Base-by-base conservation (phyloP, 805 yeast genomes). In the Candida vartiovaarae region DNA sequence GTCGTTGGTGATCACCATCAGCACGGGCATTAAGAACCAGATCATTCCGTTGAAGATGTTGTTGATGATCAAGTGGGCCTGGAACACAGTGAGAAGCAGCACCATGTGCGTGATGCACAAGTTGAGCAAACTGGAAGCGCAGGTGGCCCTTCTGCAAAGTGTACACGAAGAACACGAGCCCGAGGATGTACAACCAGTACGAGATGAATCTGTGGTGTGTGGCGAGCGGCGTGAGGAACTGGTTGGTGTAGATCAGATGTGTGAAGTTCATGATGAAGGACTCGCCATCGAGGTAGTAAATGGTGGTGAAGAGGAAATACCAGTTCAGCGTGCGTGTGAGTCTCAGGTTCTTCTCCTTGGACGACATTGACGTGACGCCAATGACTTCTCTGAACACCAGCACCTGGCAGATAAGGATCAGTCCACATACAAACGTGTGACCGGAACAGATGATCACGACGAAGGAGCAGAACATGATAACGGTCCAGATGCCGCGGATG, bases 21-120 rank as follows among this genome's bases (percentile, higher is more conserved):
- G 82, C 48, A 87, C 89, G 6, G 99, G 99, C 41, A 93, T 72
- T 47, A 93, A 68, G 65, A 93, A 87, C 99, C 99, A 93, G 59
- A 89, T 83, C 61, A 93, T 70, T 10, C 99, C 99, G 52, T 80
- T 84, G 55, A 90, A 73, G 45, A 91, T 84, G 64, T 93, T 93
- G 57, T 81, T 85, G 54, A 87, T 89, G 55, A 93, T 85, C 62
- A 90, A 79, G 65, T 93, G 95, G 38, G 95, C 93, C 68, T 93
- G 99, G 69, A 87, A 80, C 27, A 93, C 95, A 43, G 91, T 95
- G 46, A 93, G 67, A 48, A 90, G 68, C 54, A 93, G 67, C 20
- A 93, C 88, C 96, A 93, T 88, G 62, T 91, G 97, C 4, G 98
- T 90, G 48, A 85, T 77, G 64, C 96, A 87, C 53, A 93, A 93